phyloP scores from a whole-genome alignment of 164 flowering plant genomes.

The Vitis rupestris region DNA sequence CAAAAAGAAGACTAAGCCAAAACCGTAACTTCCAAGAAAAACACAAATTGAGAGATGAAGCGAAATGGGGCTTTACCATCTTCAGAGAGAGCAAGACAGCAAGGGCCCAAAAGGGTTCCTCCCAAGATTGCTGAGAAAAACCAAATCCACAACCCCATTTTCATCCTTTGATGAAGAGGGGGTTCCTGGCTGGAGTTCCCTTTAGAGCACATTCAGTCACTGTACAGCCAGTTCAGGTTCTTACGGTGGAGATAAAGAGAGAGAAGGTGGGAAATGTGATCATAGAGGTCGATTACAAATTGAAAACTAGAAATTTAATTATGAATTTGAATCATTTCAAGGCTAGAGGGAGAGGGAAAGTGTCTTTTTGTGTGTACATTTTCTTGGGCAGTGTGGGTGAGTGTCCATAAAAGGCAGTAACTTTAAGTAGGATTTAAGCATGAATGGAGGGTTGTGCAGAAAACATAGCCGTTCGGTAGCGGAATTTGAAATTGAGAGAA shows the following conservation, averaged over 20 bases:
- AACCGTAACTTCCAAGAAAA: not conserved
- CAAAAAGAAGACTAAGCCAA: conserved; percentile 6
- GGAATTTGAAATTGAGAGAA: conserved; percentile 4
- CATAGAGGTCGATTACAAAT: too few species aligned
- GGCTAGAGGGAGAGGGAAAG: not conserved
- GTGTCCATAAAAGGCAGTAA: not conserved
- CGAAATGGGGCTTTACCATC: conserved; percentile 56
- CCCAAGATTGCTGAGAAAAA: conserved; percentile 21
- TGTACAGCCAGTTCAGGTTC: not conserved
- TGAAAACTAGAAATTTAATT: too few species aligned
- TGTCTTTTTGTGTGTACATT: not conserved
- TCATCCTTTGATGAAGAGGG: not conserved
- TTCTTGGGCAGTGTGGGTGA: conserved; percentile 5
- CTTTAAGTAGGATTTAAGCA: conserved; percentile 3
- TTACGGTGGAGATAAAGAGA: not conserved
- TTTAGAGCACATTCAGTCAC: not conserved
- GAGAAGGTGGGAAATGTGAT: not conserved
- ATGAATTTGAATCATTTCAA: too few species aligned
- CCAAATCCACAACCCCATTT: conserved; percentile 20
- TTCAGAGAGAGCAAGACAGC: conserved; percentile 54
- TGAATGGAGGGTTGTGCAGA: conserved; percentile 21
- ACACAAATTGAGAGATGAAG: not conserved
- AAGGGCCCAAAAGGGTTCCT: conserved; percentile 24
- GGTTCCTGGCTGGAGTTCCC: not conserved
- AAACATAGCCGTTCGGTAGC: conserved; percentile 21